These are phyloP conservation scores for Bruguiera hainesii DNA, from an alignment of 441 rosid species.

Conservation along the genomic window DNA sequence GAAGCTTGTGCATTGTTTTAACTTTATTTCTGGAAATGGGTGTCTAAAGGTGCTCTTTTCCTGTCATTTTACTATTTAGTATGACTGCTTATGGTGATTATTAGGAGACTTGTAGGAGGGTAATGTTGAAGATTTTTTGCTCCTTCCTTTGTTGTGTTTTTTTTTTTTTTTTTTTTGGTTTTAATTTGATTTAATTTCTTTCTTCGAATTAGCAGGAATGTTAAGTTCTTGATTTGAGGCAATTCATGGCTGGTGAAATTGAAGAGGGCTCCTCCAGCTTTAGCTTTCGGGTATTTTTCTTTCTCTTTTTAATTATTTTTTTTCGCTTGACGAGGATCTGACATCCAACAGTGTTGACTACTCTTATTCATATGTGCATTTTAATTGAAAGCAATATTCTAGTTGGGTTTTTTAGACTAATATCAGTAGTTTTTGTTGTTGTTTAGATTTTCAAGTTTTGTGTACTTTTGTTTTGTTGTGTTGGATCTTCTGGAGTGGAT, in stretches of 20 bases:
- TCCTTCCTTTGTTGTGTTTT: neutral
- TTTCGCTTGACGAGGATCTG: neutral
- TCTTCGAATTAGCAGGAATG: slow-evolving; percentile 15
- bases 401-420: no score
- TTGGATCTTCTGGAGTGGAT: neutral
- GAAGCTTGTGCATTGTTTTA: neutral
- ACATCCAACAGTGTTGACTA: neutral
- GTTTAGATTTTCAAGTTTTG: neutral
- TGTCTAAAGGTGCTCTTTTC: slow-evolving; percentile 4
- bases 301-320: neutral
- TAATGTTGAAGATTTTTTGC: neutral
- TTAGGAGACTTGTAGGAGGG: neutral
- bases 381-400: neutral
- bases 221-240: slow-evolving; percentile 15
- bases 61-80: neutral
- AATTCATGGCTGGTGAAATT: slow-evolving; percentile 58
- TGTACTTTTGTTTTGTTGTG: neutral
- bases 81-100: neutral
- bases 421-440: slow-evolving; percentile 1
- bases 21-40: neutral
- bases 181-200: neutral
- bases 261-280: slow-evolving; percentile 47
- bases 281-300: slow-evolving; percentile 47
- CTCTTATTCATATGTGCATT: slow-evolving; percentile 7
- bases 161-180: neutral